Conservation (phyloP, 106 monocot genomes). For the Apostasia ramifera region DNA sequence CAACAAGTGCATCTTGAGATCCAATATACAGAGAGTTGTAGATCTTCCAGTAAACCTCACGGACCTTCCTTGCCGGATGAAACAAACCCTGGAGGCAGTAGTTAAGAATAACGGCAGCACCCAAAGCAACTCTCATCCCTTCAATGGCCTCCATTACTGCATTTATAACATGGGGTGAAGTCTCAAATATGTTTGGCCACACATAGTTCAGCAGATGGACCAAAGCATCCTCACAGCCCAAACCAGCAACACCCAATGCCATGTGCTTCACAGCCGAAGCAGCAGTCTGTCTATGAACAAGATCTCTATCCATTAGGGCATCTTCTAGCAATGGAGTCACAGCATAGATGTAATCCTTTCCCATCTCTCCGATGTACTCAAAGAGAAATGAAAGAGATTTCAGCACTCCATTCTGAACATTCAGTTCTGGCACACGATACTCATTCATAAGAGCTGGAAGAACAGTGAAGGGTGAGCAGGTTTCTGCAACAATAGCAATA, state of each 20-base stretch:
- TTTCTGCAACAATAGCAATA: conserved; percentile 96
- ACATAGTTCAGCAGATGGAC: conserved; percentile 93
- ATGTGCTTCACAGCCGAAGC: conserved; percentile 99
- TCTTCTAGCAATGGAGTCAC: conserved; percentile 94
- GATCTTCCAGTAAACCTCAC: conserved; percentile 99
- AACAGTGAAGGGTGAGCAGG: conserved; percentile 96
- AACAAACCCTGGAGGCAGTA: conserved; percentile 98
- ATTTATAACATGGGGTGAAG: conserved; percentile 96
- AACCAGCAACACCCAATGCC: conserved; percentile 93
- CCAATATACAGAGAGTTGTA: conserved; percentile 98
- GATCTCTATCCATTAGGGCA: conserved; percentile 95
- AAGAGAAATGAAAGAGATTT: conserved; percentile 98
- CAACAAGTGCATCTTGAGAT: conserved; percentile 86
- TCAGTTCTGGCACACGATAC: conserved; percentile 90
- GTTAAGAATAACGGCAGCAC: conserved; percentile 77
- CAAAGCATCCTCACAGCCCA: conserved; percentile 95
- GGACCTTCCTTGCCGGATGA: conserved; percentile 94
- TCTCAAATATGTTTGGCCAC: conserved; percentile 97
- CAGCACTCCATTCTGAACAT: conserved; percentile 92
- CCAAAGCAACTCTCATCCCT: conserved; percentile 95
- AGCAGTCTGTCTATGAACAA: conserved; percentile 95
- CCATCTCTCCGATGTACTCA: conserved; percentile 99
- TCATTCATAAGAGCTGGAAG: conserved; percentile 97
- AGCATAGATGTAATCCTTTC: conserved; percentile 97
- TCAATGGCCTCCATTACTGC: conserved; percentile 99